Conservation (phyloP, 208 protist genomes). For the Leishmania aethiopica region DNA sequence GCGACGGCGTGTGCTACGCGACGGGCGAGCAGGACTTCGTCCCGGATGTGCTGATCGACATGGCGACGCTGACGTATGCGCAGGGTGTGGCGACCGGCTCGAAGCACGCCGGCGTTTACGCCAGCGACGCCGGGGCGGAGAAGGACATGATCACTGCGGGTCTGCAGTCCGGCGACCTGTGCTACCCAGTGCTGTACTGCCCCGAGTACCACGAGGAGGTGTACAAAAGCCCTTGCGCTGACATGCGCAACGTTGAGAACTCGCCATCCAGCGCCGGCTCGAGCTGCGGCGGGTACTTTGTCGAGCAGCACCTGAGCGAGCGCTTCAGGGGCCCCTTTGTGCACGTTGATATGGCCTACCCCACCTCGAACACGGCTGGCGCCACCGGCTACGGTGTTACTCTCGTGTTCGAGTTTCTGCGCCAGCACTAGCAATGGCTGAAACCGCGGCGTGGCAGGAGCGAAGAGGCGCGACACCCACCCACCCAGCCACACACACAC, state of each 20-base stretch:
- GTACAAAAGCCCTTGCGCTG: conserved; percentile 66
- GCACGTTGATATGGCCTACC: conserved; percentile 90
- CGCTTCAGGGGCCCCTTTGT: conserved; percentile 73
- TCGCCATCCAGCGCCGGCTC: conserved; percentile 56
- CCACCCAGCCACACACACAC: too few species aligned
- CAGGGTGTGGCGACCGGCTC: conserved; percentile 84
- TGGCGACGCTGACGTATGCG: conserved; percentile 93
- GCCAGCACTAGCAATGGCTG: conserved; percentile 21
- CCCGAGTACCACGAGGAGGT: conserved; percentile 79
- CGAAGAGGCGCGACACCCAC: not conserved
- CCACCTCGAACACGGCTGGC: conserved; percentile 55
- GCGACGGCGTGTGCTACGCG: conserved; percentile 85
- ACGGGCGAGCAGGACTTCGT: conserved; percentile 64
- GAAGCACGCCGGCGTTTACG: conserved; percentile 78
- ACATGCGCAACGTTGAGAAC: conserved; percentile 79
- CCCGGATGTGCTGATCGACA: conserved; percentile 82
- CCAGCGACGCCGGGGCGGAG: conserved; percentile 67
- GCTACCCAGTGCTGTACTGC: conserved; percentile 87
- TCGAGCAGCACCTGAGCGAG: conserved; percentile 60
- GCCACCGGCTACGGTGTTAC: conserved; percentile 82
- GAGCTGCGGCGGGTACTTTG: conserved; percentile 82
- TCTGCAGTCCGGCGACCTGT: conserved; percentile 61
- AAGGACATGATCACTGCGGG: conserved; percentile 56
- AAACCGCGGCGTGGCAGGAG: not conserved
- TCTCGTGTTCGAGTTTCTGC: conserved; percentile 62